Conservation (phyloP, 2,329 filamentous ascomycete genomes). For the Phialocephala sp. region DNA sequence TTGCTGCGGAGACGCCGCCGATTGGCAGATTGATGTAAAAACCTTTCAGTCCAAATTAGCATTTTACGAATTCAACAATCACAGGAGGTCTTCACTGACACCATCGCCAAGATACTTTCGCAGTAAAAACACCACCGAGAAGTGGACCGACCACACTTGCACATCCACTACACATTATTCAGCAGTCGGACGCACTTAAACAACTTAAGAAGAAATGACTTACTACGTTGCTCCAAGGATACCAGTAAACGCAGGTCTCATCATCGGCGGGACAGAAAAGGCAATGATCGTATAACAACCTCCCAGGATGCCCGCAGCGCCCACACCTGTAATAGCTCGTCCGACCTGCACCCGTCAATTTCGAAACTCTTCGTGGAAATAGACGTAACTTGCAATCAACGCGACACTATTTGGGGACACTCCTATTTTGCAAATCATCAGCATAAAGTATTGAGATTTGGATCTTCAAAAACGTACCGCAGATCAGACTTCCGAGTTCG, state of each 20-base stretch:
- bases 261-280: conserved; percentile 36
- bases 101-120: conserved; percentile 34
- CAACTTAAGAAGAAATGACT: too few species aligned
- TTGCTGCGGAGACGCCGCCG: conserved; percentile 44
- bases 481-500: conserved; percentile 42
- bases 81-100: not conserved
- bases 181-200: too few species aligned
- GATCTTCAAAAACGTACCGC: conserved; percentile 20
- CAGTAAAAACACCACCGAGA: conserved; percentile 41
- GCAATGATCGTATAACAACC: conserved; percentile 40
- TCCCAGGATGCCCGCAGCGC: conserved; percentile 38
- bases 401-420: conserved; percentile 39
- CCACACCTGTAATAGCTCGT: conserved; percentile 40
- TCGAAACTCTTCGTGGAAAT: too few species aligned
- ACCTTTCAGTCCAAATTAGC: not conserved
- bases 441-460: not conserved
- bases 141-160: conserved; percentile 37
- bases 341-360: conserved; percentile 20
- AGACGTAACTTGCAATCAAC: conserved; percentile 33
- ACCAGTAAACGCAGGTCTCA: conserved; percentile 26
- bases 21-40: conserved; percentile 48
- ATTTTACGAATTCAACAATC: too few species aligned
- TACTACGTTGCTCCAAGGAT: conserved; percentile 36
- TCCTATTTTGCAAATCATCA: not conserved
- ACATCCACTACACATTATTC: conserved; percentile 8